These are phyloP conservation scores for Beauveria scarabaeidicola DNA, from an alignment of 2,329 filamentous ascomycete species.

Conservation along the genomic window DNA sequence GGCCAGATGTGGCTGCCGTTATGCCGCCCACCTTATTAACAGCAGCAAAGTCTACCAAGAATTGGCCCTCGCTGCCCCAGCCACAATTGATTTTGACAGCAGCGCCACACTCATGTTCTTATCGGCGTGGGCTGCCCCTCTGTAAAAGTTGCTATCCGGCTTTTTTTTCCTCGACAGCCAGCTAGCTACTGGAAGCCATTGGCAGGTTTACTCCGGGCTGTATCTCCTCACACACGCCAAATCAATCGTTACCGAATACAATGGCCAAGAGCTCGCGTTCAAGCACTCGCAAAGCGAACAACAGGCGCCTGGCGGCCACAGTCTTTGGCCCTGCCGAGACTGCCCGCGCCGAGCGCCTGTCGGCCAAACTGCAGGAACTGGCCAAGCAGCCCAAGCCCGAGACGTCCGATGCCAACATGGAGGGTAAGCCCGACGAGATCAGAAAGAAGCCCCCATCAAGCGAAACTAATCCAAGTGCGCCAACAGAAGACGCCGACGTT, in stretches of 20 bases:
- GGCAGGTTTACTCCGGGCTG: not conserved
- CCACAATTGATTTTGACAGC: not conserved
- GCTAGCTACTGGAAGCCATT: not conserved
- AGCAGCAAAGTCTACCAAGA: not conserved
- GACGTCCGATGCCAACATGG: constrained; percentile 41
- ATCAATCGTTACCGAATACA: constrained; percentile 18
- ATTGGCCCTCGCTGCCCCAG: not conserved
- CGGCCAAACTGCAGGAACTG: constrained; percentile 75
- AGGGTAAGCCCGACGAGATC: constrained; percentile 18
- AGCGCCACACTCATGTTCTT: constrained; percentile 5
- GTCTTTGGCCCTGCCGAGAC: constrained; percentile 79
- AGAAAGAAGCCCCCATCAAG: constrained; percentile 10
- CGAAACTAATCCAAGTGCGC: not conserved
- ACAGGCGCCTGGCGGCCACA: constrained; percentile 65
- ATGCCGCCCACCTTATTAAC: not conserved
- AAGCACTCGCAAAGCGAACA: constrained; percentile 75
- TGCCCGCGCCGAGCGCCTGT: constrained; percentile 73
- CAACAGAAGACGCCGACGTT: constrained; percentile 21
- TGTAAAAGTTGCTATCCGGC: constrained; percentile 9
- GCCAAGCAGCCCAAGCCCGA: constrained; percentile 67
- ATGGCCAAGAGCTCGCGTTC: constrained; percentile 88
- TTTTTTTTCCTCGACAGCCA: constrained; percentile 1
- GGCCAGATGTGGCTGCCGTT: not conserved
- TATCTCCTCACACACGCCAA: not conserved
- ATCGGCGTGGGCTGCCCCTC: constrained; percentile 8